Conservation (phyloP, 1,284 basidiomycete species). For the Malassezia sp. region DNA sequence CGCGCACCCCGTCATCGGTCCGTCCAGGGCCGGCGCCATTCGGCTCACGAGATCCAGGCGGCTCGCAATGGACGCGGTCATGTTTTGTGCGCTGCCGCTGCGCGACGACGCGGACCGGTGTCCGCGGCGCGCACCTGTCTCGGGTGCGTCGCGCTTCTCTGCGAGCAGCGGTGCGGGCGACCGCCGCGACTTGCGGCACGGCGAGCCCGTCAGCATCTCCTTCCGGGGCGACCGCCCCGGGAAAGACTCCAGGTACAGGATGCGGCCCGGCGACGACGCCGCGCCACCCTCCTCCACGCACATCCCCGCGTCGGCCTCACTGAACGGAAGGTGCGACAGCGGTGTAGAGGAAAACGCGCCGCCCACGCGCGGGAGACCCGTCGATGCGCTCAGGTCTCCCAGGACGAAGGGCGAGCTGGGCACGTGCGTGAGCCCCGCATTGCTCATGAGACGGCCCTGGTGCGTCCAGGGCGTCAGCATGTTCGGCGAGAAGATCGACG, state of each 20-base stretch:
- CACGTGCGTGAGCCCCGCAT: conserved; percentile 8
- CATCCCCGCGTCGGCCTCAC: neutral
- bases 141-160: neutral
- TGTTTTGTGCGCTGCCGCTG: neutral
- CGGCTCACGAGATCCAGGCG: neutral
- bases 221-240: conserved; percentile 11
- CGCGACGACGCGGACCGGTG: neutral
- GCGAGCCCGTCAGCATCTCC: conserved; percentile 2
- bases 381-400: conserved; percentile 2
- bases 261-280: conserved; percentile 9
- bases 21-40: conserved; percentile 2
- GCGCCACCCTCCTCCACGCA: neutral
- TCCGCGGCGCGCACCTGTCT: neutral
- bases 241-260: conserved; percentile 16
- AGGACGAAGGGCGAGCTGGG: conserved; percentile 11
- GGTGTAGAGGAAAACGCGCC: conserved; percentile 9
- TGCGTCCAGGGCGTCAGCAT: conserved; percentile 16
- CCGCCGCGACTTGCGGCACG: neutral
- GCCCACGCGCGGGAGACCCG: neutral
- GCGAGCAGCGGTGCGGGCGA: conserved; percentile 4
- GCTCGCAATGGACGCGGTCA: neutral
- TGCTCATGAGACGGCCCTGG: conserved; percentile 10
- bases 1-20: neutral
- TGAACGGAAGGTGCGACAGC: conserved; percentile 5
- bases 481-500: conserved; percentile 12